These are phyloP conservation scores for Camelina laxa DNA, from an alignment of 345 rosid genomes.

Conservation along the genomic window DNA sequence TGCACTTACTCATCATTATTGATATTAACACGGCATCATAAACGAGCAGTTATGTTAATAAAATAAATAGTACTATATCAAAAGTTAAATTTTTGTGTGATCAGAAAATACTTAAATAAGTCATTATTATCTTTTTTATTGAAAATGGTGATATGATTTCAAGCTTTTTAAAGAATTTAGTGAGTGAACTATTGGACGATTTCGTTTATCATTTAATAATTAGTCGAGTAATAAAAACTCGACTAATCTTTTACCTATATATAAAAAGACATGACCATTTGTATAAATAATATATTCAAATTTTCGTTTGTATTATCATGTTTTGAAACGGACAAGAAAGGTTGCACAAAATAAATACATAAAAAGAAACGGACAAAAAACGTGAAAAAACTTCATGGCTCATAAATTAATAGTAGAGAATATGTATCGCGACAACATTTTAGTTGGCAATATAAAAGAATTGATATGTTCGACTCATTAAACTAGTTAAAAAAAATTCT, in stretches of 20 bases:
- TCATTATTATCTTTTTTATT: too few relatives aligned
- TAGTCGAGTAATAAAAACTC: too few relatives aligned
- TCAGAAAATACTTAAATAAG: too few relatives aligned
- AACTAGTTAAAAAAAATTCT: conserved; percentile 24
- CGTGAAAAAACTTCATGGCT: neutral
- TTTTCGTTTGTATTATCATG: neutral
- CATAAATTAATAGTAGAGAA: neutral
- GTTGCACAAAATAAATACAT: neutral
- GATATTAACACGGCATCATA: conserved; percentile 1
- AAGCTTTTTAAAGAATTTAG: too few relatives aligned
- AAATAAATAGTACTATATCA: too few relatives aligned
- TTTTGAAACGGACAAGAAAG: conserved; percentile 9
- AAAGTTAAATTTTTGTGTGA: neutral
- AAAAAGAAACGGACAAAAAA: conserved; percentile 12
- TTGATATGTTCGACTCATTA: conserved; percentile 28
- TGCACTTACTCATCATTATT: neutral
- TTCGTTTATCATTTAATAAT: too few relatives aligned
- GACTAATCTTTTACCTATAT: too few relatives aligned
- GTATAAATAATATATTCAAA: neutral
- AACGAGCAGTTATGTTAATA: neutral
- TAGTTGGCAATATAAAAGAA: conserved; percentile 32
- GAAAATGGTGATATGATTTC: neutral
- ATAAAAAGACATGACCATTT: neutral
- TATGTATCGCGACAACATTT: conserved; percentile 9
- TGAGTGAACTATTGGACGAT: too few relatives aligned